Evolutionary conservation across 2,329 filamentous ascomycete genomes (phyloP).

Genomic region (Thielaviopsis cerberus): DNA sequence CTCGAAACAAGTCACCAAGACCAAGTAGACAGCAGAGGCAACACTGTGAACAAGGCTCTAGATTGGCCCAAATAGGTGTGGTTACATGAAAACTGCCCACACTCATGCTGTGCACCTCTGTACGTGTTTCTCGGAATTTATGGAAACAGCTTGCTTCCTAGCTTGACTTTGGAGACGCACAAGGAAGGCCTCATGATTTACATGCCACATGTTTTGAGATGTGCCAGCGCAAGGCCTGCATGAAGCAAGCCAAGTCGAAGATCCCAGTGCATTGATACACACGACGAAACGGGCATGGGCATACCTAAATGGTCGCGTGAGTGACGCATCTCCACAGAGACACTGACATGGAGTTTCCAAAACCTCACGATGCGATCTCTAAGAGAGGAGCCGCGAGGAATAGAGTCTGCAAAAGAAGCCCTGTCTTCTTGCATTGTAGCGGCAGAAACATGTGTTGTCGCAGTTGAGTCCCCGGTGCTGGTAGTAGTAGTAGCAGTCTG

Average conservation of each 20-base stretch:
- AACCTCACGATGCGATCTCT: not conserved
- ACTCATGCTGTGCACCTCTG: not conserved
- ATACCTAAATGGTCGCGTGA: constrained; percentile 11
- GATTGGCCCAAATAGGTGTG: not conserved
- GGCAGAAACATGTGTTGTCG: not conserved
- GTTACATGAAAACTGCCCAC: not conserved
- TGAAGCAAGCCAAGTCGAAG: not conserved
- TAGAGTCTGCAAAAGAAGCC: not conserved
- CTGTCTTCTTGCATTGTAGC: not conserved
- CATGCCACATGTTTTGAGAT: not conserved
- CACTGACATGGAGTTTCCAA: constrained; percentile 7
- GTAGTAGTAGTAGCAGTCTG: not conserved
- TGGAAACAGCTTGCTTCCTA: not conserved
- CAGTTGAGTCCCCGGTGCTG: not conserved
- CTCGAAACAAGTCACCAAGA: no score
- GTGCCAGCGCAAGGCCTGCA: not conserved
- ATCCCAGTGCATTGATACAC: not conserved
- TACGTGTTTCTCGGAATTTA: not conserved
- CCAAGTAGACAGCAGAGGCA: no score
- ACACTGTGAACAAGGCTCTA: not conserved
- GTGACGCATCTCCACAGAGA: constrained; percentile 7
- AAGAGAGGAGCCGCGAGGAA: not conserved
- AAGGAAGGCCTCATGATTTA: not conserved
- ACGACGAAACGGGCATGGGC: not conserved
- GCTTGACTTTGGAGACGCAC: not conserved